Evolutionary conservation across 2,329 filamentous ascomycete genomes (phyloP).

Genomic region (Elsinoe arachidis): DNA sequence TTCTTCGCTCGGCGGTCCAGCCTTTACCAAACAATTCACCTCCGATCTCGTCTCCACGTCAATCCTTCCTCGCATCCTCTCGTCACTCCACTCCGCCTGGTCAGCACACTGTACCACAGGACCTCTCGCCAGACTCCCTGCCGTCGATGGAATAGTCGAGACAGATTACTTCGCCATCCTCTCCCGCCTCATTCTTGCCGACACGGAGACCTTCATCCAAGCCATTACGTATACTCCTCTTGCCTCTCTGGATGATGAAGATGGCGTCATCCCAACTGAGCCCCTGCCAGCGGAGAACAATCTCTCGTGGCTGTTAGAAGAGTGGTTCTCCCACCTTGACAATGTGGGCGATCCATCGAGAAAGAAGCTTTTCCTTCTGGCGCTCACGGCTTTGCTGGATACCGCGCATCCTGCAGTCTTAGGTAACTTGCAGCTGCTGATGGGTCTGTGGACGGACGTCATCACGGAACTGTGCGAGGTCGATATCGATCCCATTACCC

Average conservation of each 20-base stretch:
- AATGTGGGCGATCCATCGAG: conserved; percentile 56
- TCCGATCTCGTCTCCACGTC: conserved; percentile 51
- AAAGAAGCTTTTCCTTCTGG: conserved; percentile 65
- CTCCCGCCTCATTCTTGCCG: conserved; percentile 65
- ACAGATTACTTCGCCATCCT: conserved; percentile 81
- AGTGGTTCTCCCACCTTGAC: conserved; percentile 61
- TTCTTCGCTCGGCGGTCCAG: conserved; percentile 42
- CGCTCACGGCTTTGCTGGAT: conserved; percentile 62
- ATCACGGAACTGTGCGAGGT: conserved; percentile 58
- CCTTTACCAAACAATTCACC: conserved; percentile 41
- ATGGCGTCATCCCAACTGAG: conserved; percentile 15
- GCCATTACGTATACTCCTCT: conserved; percentile 29
- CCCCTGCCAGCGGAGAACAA: conserved; percentile 22
- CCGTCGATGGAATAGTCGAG: conserved; percentile 66
- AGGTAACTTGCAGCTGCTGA: conserved; percentile 56
- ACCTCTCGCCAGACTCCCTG: conserved; percentile 60
- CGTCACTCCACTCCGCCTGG: conserved; percentile 39
- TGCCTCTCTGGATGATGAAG: not conserved
- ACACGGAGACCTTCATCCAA: conserved; percentile 58
- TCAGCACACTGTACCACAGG: conserved; percentile 74
- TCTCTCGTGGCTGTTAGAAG: conserved; percentile 43
- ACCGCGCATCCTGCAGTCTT: conserved; percentile 43
- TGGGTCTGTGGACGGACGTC: conserved; percentile 66
- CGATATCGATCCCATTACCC: conserved; percentile 32
- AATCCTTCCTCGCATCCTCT: conserved; percentile 46